Conservation (phyloP, 2,329 filamentous ascomycete genomes). For the Phialocephala sp. region DNA sequence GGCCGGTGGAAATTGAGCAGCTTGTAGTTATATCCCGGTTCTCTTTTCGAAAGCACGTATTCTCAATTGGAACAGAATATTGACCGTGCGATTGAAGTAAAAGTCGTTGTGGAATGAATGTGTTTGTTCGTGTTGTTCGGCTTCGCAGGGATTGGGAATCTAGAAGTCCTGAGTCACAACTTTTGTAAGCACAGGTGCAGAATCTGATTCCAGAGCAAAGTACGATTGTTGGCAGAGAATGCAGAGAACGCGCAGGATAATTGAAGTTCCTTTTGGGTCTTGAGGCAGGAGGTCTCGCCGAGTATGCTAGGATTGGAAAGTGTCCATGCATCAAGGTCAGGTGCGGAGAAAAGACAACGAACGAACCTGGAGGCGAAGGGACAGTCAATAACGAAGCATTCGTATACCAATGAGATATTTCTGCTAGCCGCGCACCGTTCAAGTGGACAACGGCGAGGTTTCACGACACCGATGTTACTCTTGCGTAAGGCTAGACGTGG, state of each 20-base stretch:
- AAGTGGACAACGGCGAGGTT: not conserved
- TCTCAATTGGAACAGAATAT: not conserved
- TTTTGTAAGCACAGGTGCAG: constrained; percentile 22
- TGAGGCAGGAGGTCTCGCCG: constrained; percentile 14
- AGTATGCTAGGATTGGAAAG: constrained; percentile 17
- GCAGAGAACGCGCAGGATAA: constrained; percentile 5
- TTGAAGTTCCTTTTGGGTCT: constrained; percentile 3
- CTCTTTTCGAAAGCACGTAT: not conserved
- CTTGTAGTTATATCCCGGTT: not conserved
- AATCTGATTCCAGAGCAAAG: not conserved
- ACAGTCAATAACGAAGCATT: constrained; percentile 15
- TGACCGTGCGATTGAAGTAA: not conserved
- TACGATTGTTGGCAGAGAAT: not conserved
- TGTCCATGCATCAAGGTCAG: constrained; percentile 15
- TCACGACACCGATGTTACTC: not conserved
- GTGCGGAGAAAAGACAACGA: constrained; percentile 13
- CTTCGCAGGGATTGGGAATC: constrained; percentile 19
- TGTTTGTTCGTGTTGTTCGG: constrained; percentile 9
- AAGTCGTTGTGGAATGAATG: constrained; percentile 1
- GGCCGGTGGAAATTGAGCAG: not conserved
- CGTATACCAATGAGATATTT: constrained; percentile 21
- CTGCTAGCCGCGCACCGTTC: constrained; percentile 22
- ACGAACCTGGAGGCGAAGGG: constrained; percentile 18
- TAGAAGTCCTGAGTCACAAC: constrained; percentile 24
- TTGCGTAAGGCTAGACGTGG: constrained; percentile 6